Evolutionary conservation across 805 yeast genomes (phyloP).

Genomic region (Kazachstania viticola): DNA sequence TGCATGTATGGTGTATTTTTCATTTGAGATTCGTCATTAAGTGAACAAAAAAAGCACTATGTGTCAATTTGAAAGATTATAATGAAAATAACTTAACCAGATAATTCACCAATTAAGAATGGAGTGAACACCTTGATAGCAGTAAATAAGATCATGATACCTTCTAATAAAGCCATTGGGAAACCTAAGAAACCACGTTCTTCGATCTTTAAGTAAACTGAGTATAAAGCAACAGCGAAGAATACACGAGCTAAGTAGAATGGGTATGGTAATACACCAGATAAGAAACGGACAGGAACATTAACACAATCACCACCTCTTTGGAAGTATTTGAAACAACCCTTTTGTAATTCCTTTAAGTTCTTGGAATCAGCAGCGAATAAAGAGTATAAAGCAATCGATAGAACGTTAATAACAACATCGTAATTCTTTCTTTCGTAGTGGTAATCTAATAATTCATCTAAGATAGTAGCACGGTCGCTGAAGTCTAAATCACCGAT

Average conservation of each 20-base stretch:
- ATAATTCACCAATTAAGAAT: conserved; percentile 45
- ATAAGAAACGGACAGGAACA: conserved; percentile 72
- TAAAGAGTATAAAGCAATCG: conserved; percentile 79
- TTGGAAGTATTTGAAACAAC: conserved; percentile 80
- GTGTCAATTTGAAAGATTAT: not conserved
- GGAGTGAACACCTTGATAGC: conserved; percentile 78
- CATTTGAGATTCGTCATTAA: too few relatives aligned
- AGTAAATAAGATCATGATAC: conserved; percentile 53
- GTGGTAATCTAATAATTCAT: conserved; percentile 57
- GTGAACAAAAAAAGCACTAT: too few relatives aligned
- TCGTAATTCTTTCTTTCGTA: conserved; percentile 66
- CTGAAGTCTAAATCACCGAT: conserved; percentile 32
- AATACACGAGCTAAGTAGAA: conserved; percentile 70
- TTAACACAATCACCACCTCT: conserved; percentile 71
- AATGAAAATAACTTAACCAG: conserved; percentile 13
- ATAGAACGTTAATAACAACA: conserved; percentile 77
- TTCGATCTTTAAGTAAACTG: conserved; percentile 56
- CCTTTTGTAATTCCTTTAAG: conserved; percentile 62
- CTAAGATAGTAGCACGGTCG: conserved; percentile 46
- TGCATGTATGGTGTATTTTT: too few relatives aligned
- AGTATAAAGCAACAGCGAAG: conserved; percentile 80
- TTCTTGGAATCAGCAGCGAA: conserved; percentile 76
- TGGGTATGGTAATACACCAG: conserved; percentile 75
- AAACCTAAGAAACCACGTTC: conserved; percentile 54
- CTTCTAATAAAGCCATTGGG: conserved; percentile 62